Conservation (phyloP, 139 green algal genomes). For the Chlamydomonas sp. region DNA sequence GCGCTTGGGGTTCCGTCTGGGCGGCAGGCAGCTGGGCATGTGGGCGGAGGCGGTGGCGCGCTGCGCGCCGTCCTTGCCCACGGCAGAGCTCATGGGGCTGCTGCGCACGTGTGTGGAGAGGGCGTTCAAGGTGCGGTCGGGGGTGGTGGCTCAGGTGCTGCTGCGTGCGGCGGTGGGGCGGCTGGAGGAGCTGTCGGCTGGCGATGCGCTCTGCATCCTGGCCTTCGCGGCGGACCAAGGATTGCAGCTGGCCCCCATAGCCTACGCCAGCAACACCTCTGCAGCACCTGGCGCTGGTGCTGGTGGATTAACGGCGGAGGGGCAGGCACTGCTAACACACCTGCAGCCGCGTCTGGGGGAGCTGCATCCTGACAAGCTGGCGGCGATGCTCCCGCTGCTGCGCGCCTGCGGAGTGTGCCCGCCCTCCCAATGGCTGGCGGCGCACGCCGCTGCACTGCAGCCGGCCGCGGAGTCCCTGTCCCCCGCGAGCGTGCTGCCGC, state of each 20-base stretch:
- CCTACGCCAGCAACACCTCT: background rate
- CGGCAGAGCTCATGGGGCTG: background rate
- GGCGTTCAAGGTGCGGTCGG: background rate
- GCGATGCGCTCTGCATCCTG: background rate
- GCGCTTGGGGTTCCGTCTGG: background rate
- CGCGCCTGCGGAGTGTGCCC: background rate
- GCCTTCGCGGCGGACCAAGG: slow-evolving; percentile 17
- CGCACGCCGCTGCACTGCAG: slow-evolving; percentile 4
- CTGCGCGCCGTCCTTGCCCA: background rate
- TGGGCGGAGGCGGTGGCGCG: slow-evolving; percentile 13
- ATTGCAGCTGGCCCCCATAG: background rate
- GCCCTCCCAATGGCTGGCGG: background rate
- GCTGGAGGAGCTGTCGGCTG: background rate
- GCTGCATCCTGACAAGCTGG: background rate
- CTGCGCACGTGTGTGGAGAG: background rate
- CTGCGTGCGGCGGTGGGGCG: background rate
- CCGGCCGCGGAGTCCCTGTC: slow-evolving; percentile 1
- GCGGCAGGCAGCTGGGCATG: background rate
- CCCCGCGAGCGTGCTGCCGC: background rate
- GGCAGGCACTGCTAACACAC: too few species aligned
- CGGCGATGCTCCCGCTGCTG: slow-evolving; percentile 5
- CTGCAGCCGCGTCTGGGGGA: background rate
- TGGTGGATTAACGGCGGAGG: too few species aligned
- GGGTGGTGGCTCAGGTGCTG: background rate
- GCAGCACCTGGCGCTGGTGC: background rate